Base-by-base conservation (phyloP, 2,329 filamentous ascomycete genomes). In the Stagonosporopsis cucurbitacearum region DNA sequence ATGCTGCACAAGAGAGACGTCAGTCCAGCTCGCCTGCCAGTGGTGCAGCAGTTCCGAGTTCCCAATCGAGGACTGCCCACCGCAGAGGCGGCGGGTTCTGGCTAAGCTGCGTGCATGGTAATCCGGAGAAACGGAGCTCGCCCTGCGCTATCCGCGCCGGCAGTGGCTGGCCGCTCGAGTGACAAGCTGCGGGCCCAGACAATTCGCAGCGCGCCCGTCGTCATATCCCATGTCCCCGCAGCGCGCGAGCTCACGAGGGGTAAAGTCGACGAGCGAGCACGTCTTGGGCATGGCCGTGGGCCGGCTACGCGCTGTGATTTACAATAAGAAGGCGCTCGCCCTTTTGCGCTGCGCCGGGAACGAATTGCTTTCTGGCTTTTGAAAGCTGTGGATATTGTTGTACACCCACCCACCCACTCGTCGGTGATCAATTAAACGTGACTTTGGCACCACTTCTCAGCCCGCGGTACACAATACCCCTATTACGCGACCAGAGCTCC, bases 221-320 rank as follows among this genome's bases (percentile, higher is more conserved):
- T 71, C 71, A 68, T 65, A 63, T 66, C 68, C 69, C 70, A 63
- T 70, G 65, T 69, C 67, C 69, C 68, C 68, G 68, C 68, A 66
- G 66, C 60, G 33, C 51, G 41, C 42, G 49, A 30, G 59, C 51
- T 58, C 59, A 62, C 64, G 68, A 71, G 68, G 68, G 65, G 67
- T 62, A 54, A 32, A 26, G 36, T 48, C n/a, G 37, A 36, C 37
- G 37, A 28, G 43, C 6, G 9, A 30, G 26, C 9, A 3, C 3
- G 2, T 32, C 3, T 32, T 32, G 3, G 30, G 30, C n/a, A n/a
- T n/a, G n/a, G n/a, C n/a, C n/a, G 40, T 43, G 44, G 36, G 40
- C 45, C 41, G 56, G 59, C 57, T 23, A 13, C 13, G 57, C 40
- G 43, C 50, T 47, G 50, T n/a, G n/a, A n/a, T n/a, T n/a, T n/a